These are phyloP conservation scores for Lentinus tigrinus DNA, from an alignment of 768 basidiomycete species.

Conservation along the genomic window DNA sequence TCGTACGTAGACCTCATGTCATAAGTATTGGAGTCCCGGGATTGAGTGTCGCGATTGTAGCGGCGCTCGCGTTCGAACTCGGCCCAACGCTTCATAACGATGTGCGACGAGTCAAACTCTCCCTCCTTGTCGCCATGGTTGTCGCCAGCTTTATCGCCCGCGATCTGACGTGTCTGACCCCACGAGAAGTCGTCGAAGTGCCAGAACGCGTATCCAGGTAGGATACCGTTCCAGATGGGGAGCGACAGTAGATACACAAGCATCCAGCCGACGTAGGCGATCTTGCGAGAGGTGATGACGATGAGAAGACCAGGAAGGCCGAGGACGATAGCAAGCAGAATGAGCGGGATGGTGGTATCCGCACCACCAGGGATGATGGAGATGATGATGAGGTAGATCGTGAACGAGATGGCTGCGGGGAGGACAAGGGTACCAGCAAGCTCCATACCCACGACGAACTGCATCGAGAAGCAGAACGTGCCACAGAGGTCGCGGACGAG, in stretches of 20 bases:
- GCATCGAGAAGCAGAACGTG: conserved; percentile 99
- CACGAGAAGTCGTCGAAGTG: conserved; percentile 99
- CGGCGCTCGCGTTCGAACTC: conserved; percentile 96
- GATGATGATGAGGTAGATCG: conserved; percentile 86
- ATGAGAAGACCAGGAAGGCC: conserved; percentile 96
- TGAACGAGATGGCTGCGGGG: conserved; percentile 97
- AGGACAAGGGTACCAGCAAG: conserved; percentile 93
- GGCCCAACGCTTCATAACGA: conserved; percentile 99
- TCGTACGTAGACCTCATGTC: conserved; percentile 57
- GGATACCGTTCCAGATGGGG: conserved; percentile 95
- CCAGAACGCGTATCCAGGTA: conserved; percentile 97
- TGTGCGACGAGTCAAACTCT: conserved; percentile 93
- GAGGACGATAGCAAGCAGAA: conserved; percentile 90
- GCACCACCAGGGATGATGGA: conserved; percentile 81
- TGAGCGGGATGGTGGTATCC: conserved; percentile 84
- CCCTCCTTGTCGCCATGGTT: conserved; percentile 93
- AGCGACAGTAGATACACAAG: conserved; percentile 87
- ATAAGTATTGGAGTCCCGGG: conserved; percentile 73
- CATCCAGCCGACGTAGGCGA: conserved; percentile 98
- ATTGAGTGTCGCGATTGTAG: conserved; percentile 86
- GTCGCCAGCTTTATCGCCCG: conserved; percentile 62
- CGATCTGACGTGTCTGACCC: conserved; percentile 88
- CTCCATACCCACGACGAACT: conserved; percentile 99
- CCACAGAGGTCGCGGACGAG: conserved; percentile 98
- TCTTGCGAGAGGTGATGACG: conserved; percentile 91